Percentiles rank a stretch among this genome's conserved stretches.
phyloP scores from a whole-genome alignment of 1,284 basidiomycete species.

The Ceratobasidium sp. region DNA sequence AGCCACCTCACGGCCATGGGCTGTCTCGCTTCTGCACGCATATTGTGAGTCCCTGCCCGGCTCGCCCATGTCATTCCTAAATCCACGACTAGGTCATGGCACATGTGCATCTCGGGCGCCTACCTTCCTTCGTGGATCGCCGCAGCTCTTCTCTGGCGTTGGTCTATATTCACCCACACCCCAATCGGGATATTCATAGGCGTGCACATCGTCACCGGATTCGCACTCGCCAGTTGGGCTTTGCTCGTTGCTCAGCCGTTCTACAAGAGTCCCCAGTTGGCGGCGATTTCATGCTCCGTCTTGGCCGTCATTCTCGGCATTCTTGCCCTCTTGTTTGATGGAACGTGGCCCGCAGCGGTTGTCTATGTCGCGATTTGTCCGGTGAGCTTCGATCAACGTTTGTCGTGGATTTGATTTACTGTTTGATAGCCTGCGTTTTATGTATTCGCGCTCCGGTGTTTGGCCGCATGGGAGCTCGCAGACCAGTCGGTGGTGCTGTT shows the following conservation, averaged over 20 bases:
- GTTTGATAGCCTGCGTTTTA: conserved; percentile 16
- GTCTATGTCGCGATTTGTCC: conserved; percentile 33
- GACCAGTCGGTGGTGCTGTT: conserved; percentile 3
- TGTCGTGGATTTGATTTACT: background rate
- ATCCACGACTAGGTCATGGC: conserved; percentile 63
- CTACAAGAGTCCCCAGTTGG: conserved; percentile 73
- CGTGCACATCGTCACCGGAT: conserved; percentile 70
- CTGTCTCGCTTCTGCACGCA: conserved; percentile 66
- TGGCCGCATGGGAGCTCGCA: conserved; percentile 30
- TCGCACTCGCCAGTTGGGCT: conserved; percentile 72
- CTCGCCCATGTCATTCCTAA: background rate
- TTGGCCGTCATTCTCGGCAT: conserved; percentile 70
- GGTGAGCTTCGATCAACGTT: background rate
- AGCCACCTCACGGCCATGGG: conserved; percentile 78
- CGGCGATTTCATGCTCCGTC: conserved; percentile 71
- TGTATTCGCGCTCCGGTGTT: conserved; percentile 27
- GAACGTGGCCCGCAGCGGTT: conserved; percentile 22
- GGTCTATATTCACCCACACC: conserved; percentile 67
- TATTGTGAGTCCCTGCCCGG: conserved; percentile 55
- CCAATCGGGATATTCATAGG: conserved; percentile 67
- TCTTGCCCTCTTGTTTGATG: conserved; percentile 56
- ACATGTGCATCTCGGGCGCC: conserved; percentile 60
- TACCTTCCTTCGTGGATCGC: conserved; percentile 72
- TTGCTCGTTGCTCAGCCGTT: conserved; percentile 75
- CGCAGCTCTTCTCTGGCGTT: conserved; percentile 67